Percentiles rank a stretch among this genome's conserved stretches.
Conservation (phyloP, 1,284 basidiomycete species). For the Heterobasidion annosum region DNA sequence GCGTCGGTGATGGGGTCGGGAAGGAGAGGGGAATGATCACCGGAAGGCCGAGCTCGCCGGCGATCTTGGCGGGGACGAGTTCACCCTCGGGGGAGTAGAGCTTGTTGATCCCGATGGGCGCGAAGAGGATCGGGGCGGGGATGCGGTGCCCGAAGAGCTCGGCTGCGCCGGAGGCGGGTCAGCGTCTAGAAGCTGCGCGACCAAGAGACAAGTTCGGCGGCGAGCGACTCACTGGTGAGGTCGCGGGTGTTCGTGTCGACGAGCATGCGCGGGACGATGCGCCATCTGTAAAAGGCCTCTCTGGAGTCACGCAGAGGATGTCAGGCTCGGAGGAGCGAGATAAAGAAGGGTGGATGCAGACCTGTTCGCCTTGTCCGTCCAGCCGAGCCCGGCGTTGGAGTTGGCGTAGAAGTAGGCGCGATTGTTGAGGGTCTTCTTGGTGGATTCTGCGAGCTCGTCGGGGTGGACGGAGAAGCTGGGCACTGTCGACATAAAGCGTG, state of each 20-base stretch:
- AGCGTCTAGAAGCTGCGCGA: neutral
- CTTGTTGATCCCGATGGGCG: constrained; percentile 53
- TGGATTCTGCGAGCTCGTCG: constrained; percentile 39
- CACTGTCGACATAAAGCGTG: constrained; percentile 12
- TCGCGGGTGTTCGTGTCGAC: constrained; percentile 51
- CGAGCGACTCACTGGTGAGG: constrained; percentile 29
- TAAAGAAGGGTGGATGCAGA: constrained; percentile 9
- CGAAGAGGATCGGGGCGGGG: constrained; percentile 44
- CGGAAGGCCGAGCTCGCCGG: constrained; percentile 45
- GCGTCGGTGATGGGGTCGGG: neutral
- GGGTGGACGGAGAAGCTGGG: constrained; percentile 35
- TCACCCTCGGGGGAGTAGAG: constrained; percentile 44
- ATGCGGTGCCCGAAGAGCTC: constrained; percentile 43
- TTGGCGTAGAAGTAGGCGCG: constrained; percentile 47
- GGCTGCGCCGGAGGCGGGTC: neutral
- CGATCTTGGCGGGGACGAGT: constrained; percentile 43
- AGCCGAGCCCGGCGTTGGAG: constrained; percentile 47
- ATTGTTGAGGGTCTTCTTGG: constrained; percentile 41
- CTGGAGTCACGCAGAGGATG: constrained; percentile 11
- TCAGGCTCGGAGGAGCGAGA: neutral
- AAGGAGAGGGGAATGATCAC: constrained; percentile 13
- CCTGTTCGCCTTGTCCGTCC: constrained; percentile 47
- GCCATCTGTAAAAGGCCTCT: constrained; percentile 40
- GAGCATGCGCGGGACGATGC: constrained; percentile 50
- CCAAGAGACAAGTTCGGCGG: neutral